Percentiles rank a stretch among this genome's conserved stretches.
Conservation (phyloP, 2,329 filamentous ascomycete species). For the Claviceps fusiformis region DNA sequence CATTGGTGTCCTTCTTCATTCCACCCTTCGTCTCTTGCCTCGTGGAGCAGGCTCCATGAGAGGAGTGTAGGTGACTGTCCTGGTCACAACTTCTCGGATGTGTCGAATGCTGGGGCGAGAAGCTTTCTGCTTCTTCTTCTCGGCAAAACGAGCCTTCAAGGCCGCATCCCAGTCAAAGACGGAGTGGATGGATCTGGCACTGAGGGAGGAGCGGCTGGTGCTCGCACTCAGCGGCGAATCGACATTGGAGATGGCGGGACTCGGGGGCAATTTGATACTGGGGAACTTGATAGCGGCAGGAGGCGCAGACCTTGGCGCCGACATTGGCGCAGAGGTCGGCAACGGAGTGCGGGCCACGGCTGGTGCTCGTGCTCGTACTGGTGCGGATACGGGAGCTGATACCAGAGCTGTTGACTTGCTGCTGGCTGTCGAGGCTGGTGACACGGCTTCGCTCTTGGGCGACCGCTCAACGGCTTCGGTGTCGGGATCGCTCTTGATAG, state of each 20-base stretch:
- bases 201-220: conserved; percentile 58
- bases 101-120: conserved; percentile 50
- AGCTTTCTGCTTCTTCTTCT: conserved; percentile 38
- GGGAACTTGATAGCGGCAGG: conserved; percentile 46
- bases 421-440: conserved; percentile 25
- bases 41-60: conserved; percentile 80
- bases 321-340: conserved; percentile 35
- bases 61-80: conserved; percentile 82
- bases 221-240: conserved; percentile 57
- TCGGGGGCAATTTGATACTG: conserved; percentile 64
- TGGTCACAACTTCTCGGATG: conserved; percentile 84
- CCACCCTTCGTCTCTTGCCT: conserved; percentile 74
- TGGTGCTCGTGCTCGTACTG: conserved; percentile 12
- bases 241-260: conserved; percentile 51
- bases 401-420: conserved; percentile 21
- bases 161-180: conserved; percentile 70
- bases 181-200: conserved; percentile 49
- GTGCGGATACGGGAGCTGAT: conserved; percentile 11
- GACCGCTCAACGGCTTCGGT: conserved; percentile 42
- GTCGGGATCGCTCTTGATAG: conserved; percentile 40
- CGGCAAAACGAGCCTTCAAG: conserved; percentile 51
- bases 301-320: conserved; percentile 32
- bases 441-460: conserved; percentile 39
- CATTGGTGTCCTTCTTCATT: conserved; percentile 16
- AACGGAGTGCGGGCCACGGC: conserved; percentile 35